Evolutionary conservation across 2,329 filamentous ascomycete species (phyloP).

Genomic region (Aureobasidium sp.): DNA sequence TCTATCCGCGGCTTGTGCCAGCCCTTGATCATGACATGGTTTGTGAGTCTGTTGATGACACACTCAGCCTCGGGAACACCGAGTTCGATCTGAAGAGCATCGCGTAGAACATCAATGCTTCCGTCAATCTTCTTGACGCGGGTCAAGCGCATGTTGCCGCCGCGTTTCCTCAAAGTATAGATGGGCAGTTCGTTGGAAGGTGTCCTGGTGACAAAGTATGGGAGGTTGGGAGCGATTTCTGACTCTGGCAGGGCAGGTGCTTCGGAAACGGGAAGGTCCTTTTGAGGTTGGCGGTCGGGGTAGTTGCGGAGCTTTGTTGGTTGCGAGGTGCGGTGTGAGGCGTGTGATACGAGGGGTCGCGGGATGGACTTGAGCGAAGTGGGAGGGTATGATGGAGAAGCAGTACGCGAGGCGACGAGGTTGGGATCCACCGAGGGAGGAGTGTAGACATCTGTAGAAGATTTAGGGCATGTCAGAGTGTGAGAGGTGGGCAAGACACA

Average conservation of each 20-base stretch:
- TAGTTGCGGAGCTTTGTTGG: slow-evolving; percentile 26
- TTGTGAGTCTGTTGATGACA: slow-evolving; percentile 53
- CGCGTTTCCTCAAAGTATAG: slow-evolving; percentile 65
- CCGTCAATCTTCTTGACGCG: slow-evolving; percentile 73
- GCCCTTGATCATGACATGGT: slow-evolving; percentile 62
- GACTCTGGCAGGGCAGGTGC: slow-evolving; percentile 17
- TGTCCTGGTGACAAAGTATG: slow-evolving; percentile 68
- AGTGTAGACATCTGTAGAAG: background rate
- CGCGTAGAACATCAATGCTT: slow-evolving; percentile 53
- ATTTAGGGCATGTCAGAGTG: background rate
- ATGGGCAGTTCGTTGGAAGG: slow-evolving; percentile 63
- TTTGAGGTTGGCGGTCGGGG: slow-evolving; percentile 18
- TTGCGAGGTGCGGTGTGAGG: slow-evolving; percentile 26
- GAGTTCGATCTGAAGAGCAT: slow-evolving; percentile 55
- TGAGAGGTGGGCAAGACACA: slow-evolving; percentile 14
- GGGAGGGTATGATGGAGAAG: slow-evolving; percentile 25
- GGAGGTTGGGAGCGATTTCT: slow-evolving; percentile 38
- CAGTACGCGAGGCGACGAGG: slow-evolving; percentile 25
- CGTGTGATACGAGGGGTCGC: slow-evolving; percentile 27
- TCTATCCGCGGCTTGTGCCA: slow-evolving; percentile 25
- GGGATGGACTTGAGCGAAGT: slow-evolving; percentile 24
- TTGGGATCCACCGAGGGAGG: slow-evolving; percentile 22
- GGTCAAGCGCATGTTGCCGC: slow-evolving; percentile 68
- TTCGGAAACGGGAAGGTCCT: slow-evolving; percentile 15
- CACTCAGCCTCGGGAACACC: slow-evolving; percentile 38